phyloP scores from a whole-genome alignment of 1,284 basidiomycete genomes.

The Cystobasidiaceae sp. region DNA sequence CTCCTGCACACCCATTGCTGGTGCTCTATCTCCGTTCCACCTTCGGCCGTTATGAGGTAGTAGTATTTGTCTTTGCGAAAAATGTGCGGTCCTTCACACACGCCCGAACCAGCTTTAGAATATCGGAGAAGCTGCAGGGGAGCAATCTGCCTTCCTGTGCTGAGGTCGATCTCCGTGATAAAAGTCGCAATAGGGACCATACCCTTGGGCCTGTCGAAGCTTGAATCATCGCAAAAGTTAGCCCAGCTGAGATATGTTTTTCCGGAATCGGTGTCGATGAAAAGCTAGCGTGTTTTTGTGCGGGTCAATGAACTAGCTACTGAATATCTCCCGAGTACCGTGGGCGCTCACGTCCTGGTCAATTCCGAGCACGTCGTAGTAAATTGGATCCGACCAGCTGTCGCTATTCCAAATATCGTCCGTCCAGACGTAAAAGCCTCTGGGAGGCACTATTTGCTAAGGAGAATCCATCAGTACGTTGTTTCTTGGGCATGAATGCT shows the following conservation, averaged over 20 bases:
- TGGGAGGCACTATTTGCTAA: conserved; percentile 23
- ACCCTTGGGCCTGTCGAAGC: conserved; percentile 15
- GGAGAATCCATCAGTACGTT: neutral
- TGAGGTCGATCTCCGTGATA: conserved; percentile 39
- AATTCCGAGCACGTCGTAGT: conserved; percentile 37
- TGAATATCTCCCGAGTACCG: no score
- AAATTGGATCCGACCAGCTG: conserved; percentile 39
- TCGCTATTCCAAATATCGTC: conserved; percentile 39
- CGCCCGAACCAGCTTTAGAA: conserved; percentile 28
- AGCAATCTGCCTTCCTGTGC: conserved; percentile 32
- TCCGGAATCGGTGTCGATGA: neutral
- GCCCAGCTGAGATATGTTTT: neutral
- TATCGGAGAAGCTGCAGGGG: conserved; percentile 32
- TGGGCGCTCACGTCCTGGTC: conserved; percentile 41
- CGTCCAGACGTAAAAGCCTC: conserved; percentile 41
- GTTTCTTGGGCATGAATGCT: neutral
- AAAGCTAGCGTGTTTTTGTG: no score
- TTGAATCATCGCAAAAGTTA: neutral
- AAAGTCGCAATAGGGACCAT: conserved; percentile 32
- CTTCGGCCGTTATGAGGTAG: conserved; percentile 43
- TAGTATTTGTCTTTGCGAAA: conserved; percentile 37
- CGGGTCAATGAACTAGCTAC: no score
- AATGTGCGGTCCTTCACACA: conserved; percentile 42
- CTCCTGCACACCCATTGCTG: conserved; percentile 38
- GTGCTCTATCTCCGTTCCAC: conserved; percentile 41